Evolutionary conservation across 768 basidiomycete species (phyloP), one percentile per base, ranked within the genome.

Genomic region (Termitomyces sp.): DNA sequence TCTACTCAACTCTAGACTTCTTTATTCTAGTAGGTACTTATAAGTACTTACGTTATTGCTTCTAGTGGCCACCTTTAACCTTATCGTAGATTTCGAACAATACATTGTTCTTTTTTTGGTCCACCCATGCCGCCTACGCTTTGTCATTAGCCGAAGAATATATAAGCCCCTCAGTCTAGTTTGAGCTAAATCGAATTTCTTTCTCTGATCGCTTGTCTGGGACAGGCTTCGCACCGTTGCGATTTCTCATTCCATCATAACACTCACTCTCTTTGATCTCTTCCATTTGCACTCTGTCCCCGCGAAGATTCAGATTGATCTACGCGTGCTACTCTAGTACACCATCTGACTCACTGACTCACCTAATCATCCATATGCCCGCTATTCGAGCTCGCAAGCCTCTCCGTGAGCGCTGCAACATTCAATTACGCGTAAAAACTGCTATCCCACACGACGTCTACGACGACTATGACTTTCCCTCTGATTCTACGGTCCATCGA

Each of bases 341-440:
- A 43, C 43, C 43, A 8, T 17, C 6, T n/a, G 17, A 43, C 43
- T 14, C 25, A 54, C 42, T 15, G 17, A 43, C 43, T 14, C 25
- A 54, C 42, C 14, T 12, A 32, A 32, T 55, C 7, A 5, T 5
- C 17, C 31, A 20, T 29, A 71, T 69, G 70, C 69, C 69, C 43
- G 64, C 60, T 9, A 57, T 64, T 42, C 46, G 47, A 36, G 29
- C 29, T 36, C 64, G 61, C 52, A 60, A 67, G 55, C 64, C 70
- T 8, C 67, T 71, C 52, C 68, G 68, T n/a, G 68, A 70, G 46
- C 70, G 69, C 50, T 66, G 68, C 61, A 68, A 68, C 48, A 60
- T 70, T 53, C 50, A 63, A 15, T 59, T 71, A 36, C 56, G 62
- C 15, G 66, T 71, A 48, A 60, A 62, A 43, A 70, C 70, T 0